phyloP scores from a whole-genome alignment of 306 rosid genomes.

The Erythrophleum fordii region DNA sequence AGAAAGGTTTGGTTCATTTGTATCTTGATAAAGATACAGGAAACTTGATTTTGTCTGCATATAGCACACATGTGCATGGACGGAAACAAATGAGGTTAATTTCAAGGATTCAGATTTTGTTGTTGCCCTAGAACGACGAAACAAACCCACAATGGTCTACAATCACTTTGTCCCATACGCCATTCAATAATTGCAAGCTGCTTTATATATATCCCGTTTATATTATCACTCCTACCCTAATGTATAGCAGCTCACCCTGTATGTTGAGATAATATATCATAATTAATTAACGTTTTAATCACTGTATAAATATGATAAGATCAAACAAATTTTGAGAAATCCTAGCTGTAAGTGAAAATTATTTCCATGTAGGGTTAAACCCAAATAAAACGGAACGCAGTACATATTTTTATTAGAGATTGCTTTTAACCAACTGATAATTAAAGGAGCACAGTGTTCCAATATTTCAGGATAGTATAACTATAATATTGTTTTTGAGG shows the following conservation, averaged over 20 bases:
- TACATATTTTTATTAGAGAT: neutral
- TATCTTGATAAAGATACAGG: conserved; percentile 36
- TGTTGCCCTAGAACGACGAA: conserved; percentile 51
- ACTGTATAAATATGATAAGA: neutral
- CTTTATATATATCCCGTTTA: neutral
- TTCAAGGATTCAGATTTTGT: conserved; percentile 72
- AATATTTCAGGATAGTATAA: conserved; percentile 35
- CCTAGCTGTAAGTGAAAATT: neutral
- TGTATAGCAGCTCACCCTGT: neutral
- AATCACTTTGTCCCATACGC: conserved; percentile 46
- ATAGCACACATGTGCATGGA: neutral
- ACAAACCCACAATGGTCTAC: conserved; percentile 47
- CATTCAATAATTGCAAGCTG: neutral
- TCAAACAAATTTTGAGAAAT: neutral
- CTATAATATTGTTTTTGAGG: conserved; percentile 16
- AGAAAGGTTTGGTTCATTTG: conserved; percentile 41
- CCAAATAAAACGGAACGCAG: neutral
- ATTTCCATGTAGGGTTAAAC: neutral
- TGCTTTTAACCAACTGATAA: conserved; percentile 3
- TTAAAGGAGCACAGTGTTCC: conserved; percentile 24
- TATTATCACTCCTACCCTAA: neutral
- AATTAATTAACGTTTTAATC: neutral
- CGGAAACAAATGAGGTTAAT: conserved; percentile 44
- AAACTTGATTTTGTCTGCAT: conserved; percentile 45
- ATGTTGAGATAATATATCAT: neutral